Base-by-base conservation (phyloP, 2,329 filamentous ascomycete species). In the Alternaria solani region DNA sequence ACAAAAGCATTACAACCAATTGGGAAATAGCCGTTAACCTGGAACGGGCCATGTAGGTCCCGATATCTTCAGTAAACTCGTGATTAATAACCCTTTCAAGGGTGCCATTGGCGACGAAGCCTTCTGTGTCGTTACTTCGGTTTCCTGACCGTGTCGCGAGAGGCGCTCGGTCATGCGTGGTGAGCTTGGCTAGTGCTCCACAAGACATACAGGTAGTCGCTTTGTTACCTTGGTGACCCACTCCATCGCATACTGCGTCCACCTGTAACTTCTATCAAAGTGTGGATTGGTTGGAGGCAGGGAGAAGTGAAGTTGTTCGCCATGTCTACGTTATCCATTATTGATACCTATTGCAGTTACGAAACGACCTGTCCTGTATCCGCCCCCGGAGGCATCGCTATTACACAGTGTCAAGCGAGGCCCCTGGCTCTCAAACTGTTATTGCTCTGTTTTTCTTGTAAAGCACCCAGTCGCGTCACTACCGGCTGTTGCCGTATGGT, bases 401-500 rank as follows among this genome's bases (percentile, higher is more conserved):
- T 30, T 46, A 18, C 7, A 9, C n/a, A 8, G 7, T n/a, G 14
- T 26, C 26, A 12, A 14, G 18, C 7, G 2, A 32, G 32, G 26
- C 8, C 16, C 16, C 25, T 38, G 9, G 23, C 18, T 11, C 18
- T 55, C 7, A 42, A 9, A n/a, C 28, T 14, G 16, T 18, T 23
- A 18, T 12, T 14, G 26, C 23, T 43, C 2, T 25, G 34, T 43
- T 41, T 51, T 36, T 30, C 46, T 38, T 26, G 30, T 43, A 42
- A 25, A 51, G 36, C 18, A 16, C 36, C 49, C 7, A 62, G 36
- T 43, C 57, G 57, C 25, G 61, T 65, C 7, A 64, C 61, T 6
- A 55, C 32, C 20, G 62, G 58, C 9, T 63, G 53, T 18, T 63
- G 52, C 28, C 54, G 56, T 16, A 63, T 18, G 5, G 46, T 51